Conservation (phyloP, 2,329 filamentous ascomycete genomes). For the Cladosporium halotolerans region DNA sequence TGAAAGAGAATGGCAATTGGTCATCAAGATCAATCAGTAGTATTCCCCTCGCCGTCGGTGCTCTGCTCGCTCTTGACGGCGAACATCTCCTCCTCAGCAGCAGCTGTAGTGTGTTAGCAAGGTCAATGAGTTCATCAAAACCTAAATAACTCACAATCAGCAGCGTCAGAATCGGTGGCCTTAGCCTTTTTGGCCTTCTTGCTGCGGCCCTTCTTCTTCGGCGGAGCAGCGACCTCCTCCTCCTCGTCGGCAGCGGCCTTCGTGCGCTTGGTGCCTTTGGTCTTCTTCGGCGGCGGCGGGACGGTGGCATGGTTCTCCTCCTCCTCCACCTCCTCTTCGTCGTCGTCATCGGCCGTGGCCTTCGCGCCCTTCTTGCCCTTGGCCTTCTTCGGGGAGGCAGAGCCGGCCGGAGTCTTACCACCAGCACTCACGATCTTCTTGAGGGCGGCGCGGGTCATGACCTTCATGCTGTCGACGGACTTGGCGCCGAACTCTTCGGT, state of each 20-base stretch:
- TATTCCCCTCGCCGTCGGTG: not conserved
- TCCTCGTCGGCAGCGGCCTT: constrained; percentile 11
- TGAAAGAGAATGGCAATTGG: no score
- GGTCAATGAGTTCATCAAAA: no score
- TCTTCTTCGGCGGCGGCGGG: not conserved
- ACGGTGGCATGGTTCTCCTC: not conserved
- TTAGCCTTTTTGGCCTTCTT: not conserved
- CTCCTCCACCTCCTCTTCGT: not conserved
- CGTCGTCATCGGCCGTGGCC: constrained; percentile 11
- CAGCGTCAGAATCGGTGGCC: no score
- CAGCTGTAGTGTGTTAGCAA: not conserved
- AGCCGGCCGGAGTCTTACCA: constrained; percentile 13
- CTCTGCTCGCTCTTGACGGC: not conserved
- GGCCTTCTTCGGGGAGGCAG: not conserved
- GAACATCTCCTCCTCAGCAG: not conserved
- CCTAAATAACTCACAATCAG: no score
- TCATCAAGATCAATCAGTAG: not conserved
- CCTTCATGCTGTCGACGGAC: constrained; percentile 23
- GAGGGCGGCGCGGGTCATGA: constrained; percentile 15
- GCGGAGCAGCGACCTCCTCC: constrained; percentile 2
- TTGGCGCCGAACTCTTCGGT: constrained; percentile 22
- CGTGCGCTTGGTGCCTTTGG: constrained; percentile 11
- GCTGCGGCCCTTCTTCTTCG: not conserved
- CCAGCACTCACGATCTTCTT: constrained; percentile 27
- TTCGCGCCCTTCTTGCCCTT: constrained; percentile 14